Percentiles rank a stretch among this genome's conserved stretches.
Evolutionary conservation across 169 alveolate genomes (phyloP).

Genomic region (Eimeria sp.): DNA sequence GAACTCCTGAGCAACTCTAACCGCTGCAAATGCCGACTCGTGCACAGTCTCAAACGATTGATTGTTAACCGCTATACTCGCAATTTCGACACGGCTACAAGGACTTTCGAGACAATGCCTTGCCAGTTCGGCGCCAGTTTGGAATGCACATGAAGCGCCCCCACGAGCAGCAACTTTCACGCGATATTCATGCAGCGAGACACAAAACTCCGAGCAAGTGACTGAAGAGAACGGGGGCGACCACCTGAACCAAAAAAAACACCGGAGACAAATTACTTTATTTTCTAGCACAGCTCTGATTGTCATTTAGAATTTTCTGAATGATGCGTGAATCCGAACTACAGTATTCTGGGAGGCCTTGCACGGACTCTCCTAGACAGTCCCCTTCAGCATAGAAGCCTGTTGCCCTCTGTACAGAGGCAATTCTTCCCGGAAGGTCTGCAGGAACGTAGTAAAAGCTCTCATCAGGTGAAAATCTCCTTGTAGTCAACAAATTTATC

Average conservation of each 20-base stretch:
- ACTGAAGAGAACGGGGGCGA: slow-evolving; percentile 49
- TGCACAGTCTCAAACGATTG: neutral
- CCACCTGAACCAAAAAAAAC: slow-evolving; percentile 58
- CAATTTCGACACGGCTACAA: slow-evolving; percentile 62
- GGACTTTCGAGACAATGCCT: slow-evolving; percentile 65
- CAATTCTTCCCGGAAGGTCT: slow-evolving; percentile 68
- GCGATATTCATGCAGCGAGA: slow-evolving; percentile 52
- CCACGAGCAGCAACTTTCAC: slow-evolving; percentile 57
- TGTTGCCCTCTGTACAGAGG: slow-evolving; percentile 65
- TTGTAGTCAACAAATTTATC: slow-evolving; percentile 54
- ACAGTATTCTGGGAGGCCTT: neutral
- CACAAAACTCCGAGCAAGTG: slow-evolving; percentile 68
- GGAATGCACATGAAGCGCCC: slow-evolving; percentile 57
- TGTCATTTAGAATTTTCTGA: too few relatives aligned
- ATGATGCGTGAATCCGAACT: neutral
- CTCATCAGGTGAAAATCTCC: slow-evolving; percentile 40
- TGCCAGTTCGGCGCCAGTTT: slow-evolving; percentile 42
- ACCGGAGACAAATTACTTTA: neutral
- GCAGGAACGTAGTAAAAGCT: slow-evolving; percentile 68
- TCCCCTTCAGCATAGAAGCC: slow-evolving; percentile 68
- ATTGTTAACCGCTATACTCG: neutral
- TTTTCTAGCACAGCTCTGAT: too few relatives aligned
- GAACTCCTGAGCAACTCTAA: neutral
- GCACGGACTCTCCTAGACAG: slow-evolving; percentile 62
- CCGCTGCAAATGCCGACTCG: neutral